phyloP scores from a whole-genome alignment of 257 asterid genomes.

The Primulina eburnea region DNA sequence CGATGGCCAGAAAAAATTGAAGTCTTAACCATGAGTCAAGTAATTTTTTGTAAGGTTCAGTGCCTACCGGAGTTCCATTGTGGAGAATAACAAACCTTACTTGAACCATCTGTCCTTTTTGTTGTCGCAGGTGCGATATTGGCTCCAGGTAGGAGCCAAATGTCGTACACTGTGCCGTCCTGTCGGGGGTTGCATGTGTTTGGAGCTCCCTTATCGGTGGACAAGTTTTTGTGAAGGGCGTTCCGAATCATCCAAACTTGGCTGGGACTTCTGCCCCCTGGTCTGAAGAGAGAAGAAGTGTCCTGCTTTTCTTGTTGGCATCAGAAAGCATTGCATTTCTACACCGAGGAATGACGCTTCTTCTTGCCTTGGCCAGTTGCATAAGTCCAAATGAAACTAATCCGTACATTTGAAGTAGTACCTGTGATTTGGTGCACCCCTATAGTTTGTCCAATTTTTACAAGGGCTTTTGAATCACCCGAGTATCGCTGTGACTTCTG shows the following conservation, averaged over 20 bases:
- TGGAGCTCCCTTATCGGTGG: conserved; percentile 79
- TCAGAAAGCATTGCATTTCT: conserved; percentile 68
- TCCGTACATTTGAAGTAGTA: conserved; percentile 36
- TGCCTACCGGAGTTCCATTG: conserved; percentile 43
- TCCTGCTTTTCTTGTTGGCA: conserved; percentile 78
- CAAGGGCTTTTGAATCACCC: conserved; percentile 49
- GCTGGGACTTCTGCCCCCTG: conserved; percentile 78
- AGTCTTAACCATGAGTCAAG: conserved; percentile 27
- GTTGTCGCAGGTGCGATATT: conserved; percentile 99
- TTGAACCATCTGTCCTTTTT: conserved; percentile 50
- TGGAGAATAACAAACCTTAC: conserved; percentile 51
- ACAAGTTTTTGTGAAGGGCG: conserved; percentile 79
- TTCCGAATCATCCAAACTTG: conserved; percentile 71
- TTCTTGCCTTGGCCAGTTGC: conserved; percentile 65
- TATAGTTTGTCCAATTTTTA: background rate
- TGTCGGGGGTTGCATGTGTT: conserved; percentile 67
- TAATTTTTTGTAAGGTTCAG: conserved; percentile 25
- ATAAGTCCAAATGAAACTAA: conserved; percentile 39
- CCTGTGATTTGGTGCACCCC: conserved; percentile 30
- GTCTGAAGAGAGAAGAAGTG: conserved; percentile 76
- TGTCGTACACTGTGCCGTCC: conserved; percentile 90
- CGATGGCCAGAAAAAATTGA: conserved; percentile 21
- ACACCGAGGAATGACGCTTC: conserved; percentile 72
- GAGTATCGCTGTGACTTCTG: conserved; percentile 66
- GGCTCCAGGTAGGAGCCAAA: conserved; percentile 98